phyloP scores from a whole-genome alignment of 805 yeast genomes.

The Ogataea neopini region DNA sequence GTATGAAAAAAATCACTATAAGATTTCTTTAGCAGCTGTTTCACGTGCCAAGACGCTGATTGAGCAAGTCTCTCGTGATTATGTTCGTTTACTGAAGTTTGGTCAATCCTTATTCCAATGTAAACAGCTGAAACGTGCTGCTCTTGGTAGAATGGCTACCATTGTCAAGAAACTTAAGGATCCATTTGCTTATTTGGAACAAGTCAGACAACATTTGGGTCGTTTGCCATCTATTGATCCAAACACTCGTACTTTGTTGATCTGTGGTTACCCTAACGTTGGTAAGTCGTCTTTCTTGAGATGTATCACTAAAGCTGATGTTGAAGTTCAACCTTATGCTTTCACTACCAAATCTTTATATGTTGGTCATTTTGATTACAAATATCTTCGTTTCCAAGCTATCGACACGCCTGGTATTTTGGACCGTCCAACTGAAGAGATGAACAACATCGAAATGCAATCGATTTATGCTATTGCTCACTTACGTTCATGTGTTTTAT shows the following conservation, averaged over 20 bases:
- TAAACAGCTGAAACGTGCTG: constrained; percentile 97
- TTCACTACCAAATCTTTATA: constrained; percentile 96
- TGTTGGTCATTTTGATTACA: constrained; percentile 98
- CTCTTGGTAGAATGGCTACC: constrained; percentile 99
- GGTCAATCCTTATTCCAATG: constrained; percentile 99
- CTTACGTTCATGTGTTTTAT: constrained; percentile 91
- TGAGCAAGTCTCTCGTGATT: constrained; percentile 96
- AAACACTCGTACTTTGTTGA: constrained; percentile 93
- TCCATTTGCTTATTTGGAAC: constrained; percentile 90
- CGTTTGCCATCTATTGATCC: constrained; percentile 98
- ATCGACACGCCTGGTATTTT: constrained; percentile 99
- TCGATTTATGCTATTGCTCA: constrained; percentile 98
- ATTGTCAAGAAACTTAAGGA: constrained; percentile 94
- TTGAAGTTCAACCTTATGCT: constrained; percentile 98
- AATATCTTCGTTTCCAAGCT: constrained; percentile 96
- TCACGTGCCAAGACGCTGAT: constrained; percentile 91
- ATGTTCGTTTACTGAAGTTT: constrained; percentile 87
- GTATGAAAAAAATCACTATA: constrained; percentile 97
- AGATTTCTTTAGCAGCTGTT: constrained; percentile 92
- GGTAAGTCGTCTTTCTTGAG: constrained; percentile 96
- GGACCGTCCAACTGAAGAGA: constrained; percentile 98
- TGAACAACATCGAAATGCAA: constrained; percentile 99
- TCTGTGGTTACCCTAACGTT: constrained; percentile 99
- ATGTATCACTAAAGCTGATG: constrained; percentile 96
- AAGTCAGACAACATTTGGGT: constrained; percentile 98